phyloP scores from a whole-genome alignment of 2,329 filamentous ascomycete genomes.

The Fusarium solani-melongenae region DNA sequence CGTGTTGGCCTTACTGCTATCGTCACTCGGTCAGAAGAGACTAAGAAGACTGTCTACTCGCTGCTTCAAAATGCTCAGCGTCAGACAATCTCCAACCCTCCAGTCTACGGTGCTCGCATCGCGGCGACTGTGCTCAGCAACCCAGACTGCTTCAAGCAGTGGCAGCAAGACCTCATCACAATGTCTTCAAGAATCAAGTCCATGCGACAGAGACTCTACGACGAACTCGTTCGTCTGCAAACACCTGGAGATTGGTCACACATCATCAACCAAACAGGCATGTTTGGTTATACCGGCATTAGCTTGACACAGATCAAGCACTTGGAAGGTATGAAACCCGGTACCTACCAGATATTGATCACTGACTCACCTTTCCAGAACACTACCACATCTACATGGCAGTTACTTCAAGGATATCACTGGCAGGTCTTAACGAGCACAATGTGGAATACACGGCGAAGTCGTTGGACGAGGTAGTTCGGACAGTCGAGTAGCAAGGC shows the following conservation, averaged over 20 bases:
- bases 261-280: constrained; percentile 51
- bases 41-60: constrained; percentile 38
- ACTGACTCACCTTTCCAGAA: constrained; percentile 32
- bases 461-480: constrained; percentile 29
- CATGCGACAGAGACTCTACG: constrained; percentile 50
- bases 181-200: constrained; percentile 51
- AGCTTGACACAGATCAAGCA: constrained; percentile 57
- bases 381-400: constrained; percentile 54
- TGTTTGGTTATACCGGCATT: constrained; percentile 61
- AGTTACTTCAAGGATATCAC: constrained; percentile 51
- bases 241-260: constrained; percentile 53
- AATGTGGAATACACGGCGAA: constrained; percentile 45
- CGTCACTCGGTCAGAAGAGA: constrained; percentile 34
- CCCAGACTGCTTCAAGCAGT: constrained; percentile 44
- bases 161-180: constrained; percentile 49
- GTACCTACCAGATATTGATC: accelerated
- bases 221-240: constrained; percentile 44
- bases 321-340: constrained; percentile 42
- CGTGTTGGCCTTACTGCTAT: constrained; percentile 47
- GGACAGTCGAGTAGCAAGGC: not conserved
- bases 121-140: constrained; percentile 48
- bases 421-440: constrained; percentile 52
- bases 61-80: constrained; percentile 48
- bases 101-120: constrained; percentile 50
- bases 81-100: constrained; percentile 50